phyloP scores from a whole-genome alignment of 139 green algal species.

The Chlorella vulgaris region DNA sequence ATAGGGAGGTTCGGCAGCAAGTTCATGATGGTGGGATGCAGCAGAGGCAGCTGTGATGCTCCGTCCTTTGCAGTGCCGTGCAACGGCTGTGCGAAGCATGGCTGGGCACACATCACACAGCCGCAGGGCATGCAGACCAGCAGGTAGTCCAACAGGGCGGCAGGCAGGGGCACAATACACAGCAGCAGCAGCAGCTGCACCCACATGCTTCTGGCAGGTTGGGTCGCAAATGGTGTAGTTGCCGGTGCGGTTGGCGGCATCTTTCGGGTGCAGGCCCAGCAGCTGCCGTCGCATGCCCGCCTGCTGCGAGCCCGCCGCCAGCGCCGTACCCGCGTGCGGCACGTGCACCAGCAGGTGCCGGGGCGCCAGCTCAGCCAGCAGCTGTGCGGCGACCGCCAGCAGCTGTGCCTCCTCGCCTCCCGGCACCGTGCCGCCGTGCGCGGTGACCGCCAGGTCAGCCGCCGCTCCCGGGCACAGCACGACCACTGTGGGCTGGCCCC shows the following conservation, averaged over 20 bases:
- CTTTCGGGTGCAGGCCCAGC: not conserved
- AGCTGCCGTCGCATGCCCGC: conserved; percentile 2
- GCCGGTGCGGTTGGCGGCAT: conserved; percentile 11
- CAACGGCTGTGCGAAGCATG: too few species aligned
- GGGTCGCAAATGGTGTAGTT: conserved; percentile 35
- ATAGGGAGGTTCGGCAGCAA: not conserved
- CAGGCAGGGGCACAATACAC: too few species aligned
- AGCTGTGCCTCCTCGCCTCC: not conserved
- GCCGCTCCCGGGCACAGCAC: conserved; percentile 2
- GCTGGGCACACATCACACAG: too few species aligned
- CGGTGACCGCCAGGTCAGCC: not conserved
- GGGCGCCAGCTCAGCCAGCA: not conserved
- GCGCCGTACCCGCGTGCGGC: not conserved
- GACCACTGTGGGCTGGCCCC: not conserved
- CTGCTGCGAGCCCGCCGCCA: too few species aligned
- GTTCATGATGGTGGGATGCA: not conserved
- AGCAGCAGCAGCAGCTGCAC: too few species aligned
- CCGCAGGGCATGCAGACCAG: too few species aligned
- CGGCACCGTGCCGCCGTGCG: not conserved
- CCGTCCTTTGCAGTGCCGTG: too few species aligned
- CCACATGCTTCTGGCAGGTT: conserved; percentile 18
- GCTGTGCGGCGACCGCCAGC: not conserved
- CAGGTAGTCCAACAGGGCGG: too few species aligned
- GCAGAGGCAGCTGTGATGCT: too few species aligned
- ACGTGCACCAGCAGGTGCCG: conserved; percentile 19